A percentile compares a stretch with the other conserved stretches of the same genome.
Conservation (phyloP, 1,284 basidiomycete genomes). For the Vanrija pseudolonga region DNA sequence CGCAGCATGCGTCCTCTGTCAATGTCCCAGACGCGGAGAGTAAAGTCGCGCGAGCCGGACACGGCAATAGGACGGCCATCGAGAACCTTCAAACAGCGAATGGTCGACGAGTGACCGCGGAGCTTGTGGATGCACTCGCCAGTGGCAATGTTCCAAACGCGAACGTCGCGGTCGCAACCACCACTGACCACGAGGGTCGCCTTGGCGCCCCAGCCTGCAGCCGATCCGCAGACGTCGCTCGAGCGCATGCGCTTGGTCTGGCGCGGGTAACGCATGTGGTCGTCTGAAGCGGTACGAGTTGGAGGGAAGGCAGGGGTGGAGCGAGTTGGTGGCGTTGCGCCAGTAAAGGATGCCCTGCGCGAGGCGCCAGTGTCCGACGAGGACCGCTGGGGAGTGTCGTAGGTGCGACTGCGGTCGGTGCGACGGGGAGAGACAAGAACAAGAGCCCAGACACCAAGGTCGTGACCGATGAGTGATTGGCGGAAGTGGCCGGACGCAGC, state of each 20-base stretch:
- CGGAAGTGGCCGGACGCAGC: conserved; percentile 72
- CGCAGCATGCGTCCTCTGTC: conserved; percentile 68
- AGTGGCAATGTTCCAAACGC: conserved; percentile 85
- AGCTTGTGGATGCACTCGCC: conserved; percentile 77
- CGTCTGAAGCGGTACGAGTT: background rate
- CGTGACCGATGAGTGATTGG: conserved; percentile 78
- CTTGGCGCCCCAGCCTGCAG: conserved; percentile 64
- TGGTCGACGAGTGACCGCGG: conserved; percentile 82
- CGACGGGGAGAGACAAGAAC: conserved; percentile 56
- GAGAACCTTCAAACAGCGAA: conserved; percentile 84
- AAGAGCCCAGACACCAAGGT: conserved; percentile 87
- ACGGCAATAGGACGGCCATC: conserved; percentile 83
- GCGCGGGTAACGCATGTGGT: background rate
- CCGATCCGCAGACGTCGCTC: conserved; percentile 64
- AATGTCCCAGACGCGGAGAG: conserved; percentile 90
- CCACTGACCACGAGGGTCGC: conserved; percentile 76
- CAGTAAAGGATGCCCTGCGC: conserved; percentile 7
- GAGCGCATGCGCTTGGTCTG: conserved; percentile 12
- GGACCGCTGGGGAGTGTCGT: conserved; percentile 18
- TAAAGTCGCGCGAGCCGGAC: conserved; percentile 81
- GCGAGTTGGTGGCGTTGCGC: background rate
- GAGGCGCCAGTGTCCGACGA: conserved; percentile 28
- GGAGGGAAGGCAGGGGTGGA: background rate
- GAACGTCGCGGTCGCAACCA: conserved; percentile 82
- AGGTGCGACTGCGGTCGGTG: background rate